Evolutionary conservation across 768 basidiomycete genomes (phyloP).

Genomic region (Podaxis pistillaris): DNA sequence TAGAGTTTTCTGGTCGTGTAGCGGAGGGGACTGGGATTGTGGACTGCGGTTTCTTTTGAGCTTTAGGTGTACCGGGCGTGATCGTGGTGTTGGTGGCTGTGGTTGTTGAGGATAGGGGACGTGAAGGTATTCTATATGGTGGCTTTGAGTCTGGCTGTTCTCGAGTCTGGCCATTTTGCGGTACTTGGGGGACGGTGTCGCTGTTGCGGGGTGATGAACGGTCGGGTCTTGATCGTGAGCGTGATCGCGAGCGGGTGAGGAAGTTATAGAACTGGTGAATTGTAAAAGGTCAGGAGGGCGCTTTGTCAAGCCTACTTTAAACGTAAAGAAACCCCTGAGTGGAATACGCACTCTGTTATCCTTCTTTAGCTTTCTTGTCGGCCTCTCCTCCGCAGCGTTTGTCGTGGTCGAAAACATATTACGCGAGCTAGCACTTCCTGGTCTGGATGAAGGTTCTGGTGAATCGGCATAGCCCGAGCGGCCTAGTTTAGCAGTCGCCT

Average conservation of each 20-base stretch:
- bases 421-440: constrained; percentile 19
- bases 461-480: constrained; percentile 34
- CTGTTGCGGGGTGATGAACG: constrained; percentile 12
- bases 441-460: constrained; percentile 21
- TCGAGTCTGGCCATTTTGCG: constrained; percentile 10
- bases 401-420: constrained; percentile 24
- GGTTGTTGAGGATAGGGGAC: constrained; percentile 66
- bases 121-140: constrained; percentile 46
- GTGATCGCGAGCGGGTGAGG: constrained; percentile 58
- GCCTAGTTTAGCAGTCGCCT: constrained; percentile 19
- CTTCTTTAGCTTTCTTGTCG: constrained; percentile 37
- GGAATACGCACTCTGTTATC: constrained; percentile 44
- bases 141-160: constrained; percentile 39
- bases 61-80: constrained; percentile 53
- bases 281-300: not conserved
- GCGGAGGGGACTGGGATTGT: constrained; percentile 24
- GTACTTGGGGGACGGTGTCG: constrained; percentile 23
- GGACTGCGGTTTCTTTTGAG: constrained; percentile 27
- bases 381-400: constrained; percentile 34
- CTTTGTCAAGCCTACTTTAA: constrained; percentile 5
- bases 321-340: constrained; percentile 3
- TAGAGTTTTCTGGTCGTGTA: constrained; percentile 12
- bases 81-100: constrained; percentile 61
- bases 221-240: constrained; percentile 46
- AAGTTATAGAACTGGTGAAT: constrained; percentile 57